Percentiles rank a stretch among this genome's conserved stretches.
Evolutionary conservation across 139 green algal genomes (phyloP).

Genomic region (Micractinium sp.): DNA sequence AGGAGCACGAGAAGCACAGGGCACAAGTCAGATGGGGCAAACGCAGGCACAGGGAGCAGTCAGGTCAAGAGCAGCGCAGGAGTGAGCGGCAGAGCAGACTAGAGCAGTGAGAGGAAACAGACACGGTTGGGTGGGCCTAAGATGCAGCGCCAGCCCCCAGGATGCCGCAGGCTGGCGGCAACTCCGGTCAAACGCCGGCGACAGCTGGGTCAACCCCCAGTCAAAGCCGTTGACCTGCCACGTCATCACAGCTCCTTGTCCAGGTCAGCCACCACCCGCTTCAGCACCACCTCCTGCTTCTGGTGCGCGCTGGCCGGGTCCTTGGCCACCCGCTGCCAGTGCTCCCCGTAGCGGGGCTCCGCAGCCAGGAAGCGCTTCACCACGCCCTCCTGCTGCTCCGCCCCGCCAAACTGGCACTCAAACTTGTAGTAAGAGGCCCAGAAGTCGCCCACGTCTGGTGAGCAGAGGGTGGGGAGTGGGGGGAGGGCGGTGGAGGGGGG

Average conservation of each 20-base stretch:
- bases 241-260: slow-evolving; percentile 18
- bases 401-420: slow-evolving; percentile 65
- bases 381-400: slow-evolving; percentile 50
- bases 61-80: too few relatives aligned
- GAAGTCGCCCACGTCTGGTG: slow-evolving; percentile 81
- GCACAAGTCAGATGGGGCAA: too few relatives aligned
- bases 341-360: slow-evolving; percentile 92
- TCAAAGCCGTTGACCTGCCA: too few relatives aligned
- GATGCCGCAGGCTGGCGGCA: too few relatives aligned
- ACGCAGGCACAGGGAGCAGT: too few relatives aligned
- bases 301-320: slow-evolving; percentile 76
- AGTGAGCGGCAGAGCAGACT: too few relatives aligned
- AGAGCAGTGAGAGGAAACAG: too few relatives aligned
- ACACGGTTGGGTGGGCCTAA: too few relatives aligned
- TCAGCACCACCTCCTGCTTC: slow-evolving; percentile 75
- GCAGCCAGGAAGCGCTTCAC: slow-evolving; percentile 47
- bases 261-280: slow-evolving; percentile 59
- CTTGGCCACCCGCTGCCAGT: slow-evolving; percentile 89
- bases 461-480: background rate
- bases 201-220: background rate
- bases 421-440: slow-evolving; percentile 90
- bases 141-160: too few relatives aligned
- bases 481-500: background rate
- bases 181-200: background rate
- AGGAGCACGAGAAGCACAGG: too few relatives aligned